Conservation (phyloP, 192 early-diverging fungal genomes). For the Jimgerdemannia flammicorona region DNA sequence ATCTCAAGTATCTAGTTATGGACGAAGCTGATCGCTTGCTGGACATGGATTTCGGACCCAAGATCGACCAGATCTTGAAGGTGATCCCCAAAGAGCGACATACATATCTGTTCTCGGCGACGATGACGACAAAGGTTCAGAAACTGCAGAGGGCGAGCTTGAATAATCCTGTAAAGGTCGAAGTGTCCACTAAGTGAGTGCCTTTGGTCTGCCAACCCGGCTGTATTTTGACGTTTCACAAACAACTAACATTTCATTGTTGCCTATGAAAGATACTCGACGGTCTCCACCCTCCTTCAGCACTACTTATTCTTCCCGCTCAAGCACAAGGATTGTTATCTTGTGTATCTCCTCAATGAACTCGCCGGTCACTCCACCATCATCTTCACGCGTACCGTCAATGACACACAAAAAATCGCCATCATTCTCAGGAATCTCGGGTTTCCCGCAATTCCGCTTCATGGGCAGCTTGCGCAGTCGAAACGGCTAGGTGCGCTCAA, state of each 20-base stretch:
- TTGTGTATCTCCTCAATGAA: slow-evolving; percentile 93
- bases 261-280: slow-evolving; percentile 66
- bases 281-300: slow-evolving; percentile 88
- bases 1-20: slow-evolving; percentile 90
- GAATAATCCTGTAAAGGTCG: slow-evolving; percentile 87
- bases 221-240: no score
- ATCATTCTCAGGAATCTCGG: slow-evolving; percentile 89
- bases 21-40: slow-evolving; percentile 92
- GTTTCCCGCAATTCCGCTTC: slow-evolving; percentile 90
- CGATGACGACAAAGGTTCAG: slow-evolving; percentile 98
- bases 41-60: slow-evolving; percentile 95
- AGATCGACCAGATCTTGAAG: slow-evolving; percentile 92
- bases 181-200: slow-evolving; percentile 78
- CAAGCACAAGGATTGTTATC: slow-evolving; percentile 92
- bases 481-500: slow-evolving; percentile 89
- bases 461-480: slow-evolving; percentile 90
- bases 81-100: slow-evolving; percentile 90
- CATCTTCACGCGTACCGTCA: slow-evolving; percentile 90
- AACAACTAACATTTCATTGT: not conserved
- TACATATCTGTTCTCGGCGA: slow-evolving; percentile 94
- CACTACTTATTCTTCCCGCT: slow-evolving; percentile 97
- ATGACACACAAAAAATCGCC: slow-evolving; percentile 80
- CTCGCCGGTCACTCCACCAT: slow-evolving; percentile 88
- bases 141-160: slow-evolving; percentile 93
- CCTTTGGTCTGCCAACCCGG: not conserved